Evolutionary conservation across 768 basidiomycete species (phyloP).

Genomic region (Boletus patriciae): DNA sequence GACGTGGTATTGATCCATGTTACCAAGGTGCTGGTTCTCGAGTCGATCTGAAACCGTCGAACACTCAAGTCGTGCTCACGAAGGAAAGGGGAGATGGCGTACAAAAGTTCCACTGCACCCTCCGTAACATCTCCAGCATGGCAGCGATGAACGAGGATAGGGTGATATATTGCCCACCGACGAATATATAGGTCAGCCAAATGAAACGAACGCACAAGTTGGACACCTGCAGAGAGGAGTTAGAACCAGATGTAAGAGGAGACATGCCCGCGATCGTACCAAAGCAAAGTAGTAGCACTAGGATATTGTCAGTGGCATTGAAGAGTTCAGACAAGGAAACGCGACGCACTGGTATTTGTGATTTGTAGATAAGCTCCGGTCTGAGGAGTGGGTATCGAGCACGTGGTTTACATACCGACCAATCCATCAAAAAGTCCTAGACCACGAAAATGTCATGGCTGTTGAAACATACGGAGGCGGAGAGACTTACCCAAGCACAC

Average conservation of each 20-base stretch:
- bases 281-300: constrained; percentile 81
- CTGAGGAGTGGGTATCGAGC: constrained; percentile 64
- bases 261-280: constrained; percentile 38
- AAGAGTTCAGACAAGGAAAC: constrained; percentile 13
- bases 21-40: constrained; percentile 91
- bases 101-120: constrained; percentile 95
- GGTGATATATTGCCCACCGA: constrained; percentile 43
- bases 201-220: constrained; percentile 77
- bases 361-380: constrained; percentile 71
- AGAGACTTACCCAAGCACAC: constrained; percentile 66
- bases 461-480: not conserved
- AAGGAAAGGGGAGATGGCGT: constrained; percentile 27
- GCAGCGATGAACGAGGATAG: constrained; percentile 67
- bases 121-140: constrained; percentile 71
- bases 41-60: constrained; percentile 56
- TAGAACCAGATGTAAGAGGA: not conserved
- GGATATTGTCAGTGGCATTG: not conserved
- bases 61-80: not conserved
- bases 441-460: not conserved
- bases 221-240: constrained; percentile 47
- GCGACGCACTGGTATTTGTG: constrained; percentile 58
- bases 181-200: constrained; percentile 81
- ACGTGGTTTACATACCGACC: constrained; percentile 72
- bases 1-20: constrained; percentile 76
- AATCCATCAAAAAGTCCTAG: constrained; percentile 89